These are phyloP conservation scores for Conticribra weissflogii DNA, from an alignment of 108 stramenopile species.

Conservation along the genomic window DNA sequence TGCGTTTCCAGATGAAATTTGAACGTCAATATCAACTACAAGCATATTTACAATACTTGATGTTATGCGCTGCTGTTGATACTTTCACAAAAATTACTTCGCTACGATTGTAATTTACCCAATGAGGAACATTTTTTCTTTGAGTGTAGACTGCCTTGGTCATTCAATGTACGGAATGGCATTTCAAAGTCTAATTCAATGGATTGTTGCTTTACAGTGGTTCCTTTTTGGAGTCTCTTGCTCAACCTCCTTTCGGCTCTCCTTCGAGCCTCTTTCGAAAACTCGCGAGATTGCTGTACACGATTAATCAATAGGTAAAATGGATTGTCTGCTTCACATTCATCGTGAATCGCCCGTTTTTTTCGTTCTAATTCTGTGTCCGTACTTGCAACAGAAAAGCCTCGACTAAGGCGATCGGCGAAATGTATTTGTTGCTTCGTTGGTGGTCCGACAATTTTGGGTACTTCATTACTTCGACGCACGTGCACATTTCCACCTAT, in stretches of 20 bases:
- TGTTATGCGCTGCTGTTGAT: no score
- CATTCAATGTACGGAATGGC: background rate
- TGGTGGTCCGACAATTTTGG: slow-evolving; percentile 42
- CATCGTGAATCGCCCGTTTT: slow-evolving; percentile 18
- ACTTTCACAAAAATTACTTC: no score
- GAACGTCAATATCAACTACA: no score
- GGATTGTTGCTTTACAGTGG: slow-evolving; percentile 12
- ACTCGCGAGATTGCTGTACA: slow-evolving; percentile 24
- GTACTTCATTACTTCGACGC: slow-evolving; percentile 15
- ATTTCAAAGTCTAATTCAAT: slow-evolving; percentile 6
- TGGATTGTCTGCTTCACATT: slow-evolving; percentile 39
- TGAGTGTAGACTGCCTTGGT: background rate
- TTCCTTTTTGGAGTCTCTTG: slow-evolving; percentile 11
- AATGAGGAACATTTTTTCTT: background rate
- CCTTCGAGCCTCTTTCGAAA: slow-evolving; percentile 40
- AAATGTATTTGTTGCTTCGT: slow-evolving; percentile 53
- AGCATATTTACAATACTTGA: no score
- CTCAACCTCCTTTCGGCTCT: slow-evolving; percentile 34
- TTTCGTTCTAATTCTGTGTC: slow-evolving; percentile 8
- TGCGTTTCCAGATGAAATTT: slow-evolving; percentile 59
- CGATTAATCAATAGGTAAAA: slow-evolving; percentile 40
- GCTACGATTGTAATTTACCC: no score
- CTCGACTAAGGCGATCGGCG: slow-evolving; percentile 51
- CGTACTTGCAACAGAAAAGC: slow-evolving; percentile 45
- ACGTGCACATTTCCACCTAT: slow-evolving; percentile 42